phyloP scores from a whole-genome alignment of 768 basidiomycete species.

The Piloderma croceum region DNA sequence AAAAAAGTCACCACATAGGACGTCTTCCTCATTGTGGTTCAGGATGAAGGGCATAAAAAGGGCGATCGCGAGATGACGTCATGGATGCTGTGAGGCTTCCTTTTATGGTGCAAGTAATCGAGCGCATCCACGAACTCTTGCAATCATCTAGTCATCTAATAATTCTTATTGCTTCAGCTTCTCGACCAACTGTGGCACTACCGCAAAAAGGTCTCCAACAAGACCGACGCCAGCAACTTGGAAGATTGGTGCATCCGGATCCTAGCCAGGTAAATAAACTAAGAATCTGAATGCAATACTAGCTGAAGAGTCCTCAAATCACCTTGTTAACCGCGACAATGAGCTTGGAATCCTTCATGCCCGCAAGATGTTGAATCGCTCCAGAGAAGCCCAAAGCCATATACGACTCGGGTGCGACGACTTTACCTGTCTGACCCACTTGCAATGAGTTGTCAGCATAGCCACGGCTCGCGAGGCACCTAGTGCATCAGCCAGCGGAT shows the following conservation, averaged over 20 bases:
- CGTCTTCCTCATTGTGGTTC: constrained; percentile 52
- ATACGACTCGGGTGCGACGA: constrained; percentile 95
- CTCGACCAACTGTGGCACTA: constrained; percentile 83
- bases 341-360: constrained; percentile 98
- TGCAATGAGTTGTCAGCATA: constrained; percentile 97
- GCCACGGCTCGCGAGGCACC: constrained; percentile 97
- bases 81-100: too few relatives aligned
- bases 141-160: too few relatives aligned
- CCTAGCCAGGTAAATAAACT: constrained; percentile 47
- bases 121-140: too few relatives aligned
- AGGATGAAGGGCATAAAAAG: neutral
- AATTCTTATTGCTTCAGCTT: constrained; percentile 70
- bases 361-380: constrained; percentile 97
- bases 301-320: constrained; percentile 10
- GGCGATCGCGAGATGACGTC: too few relatives aligned
- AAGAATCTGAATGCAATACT: constrained; percentile 8
- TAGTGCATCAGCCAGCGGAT: constrained; percentile 88
- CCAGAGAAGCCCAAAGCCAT: constrained; percentile 96
- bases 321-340: constrained; percentile 99
- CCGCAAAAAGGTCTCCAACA: constrained; percentile 89
- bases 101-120: too few relatives aligned
- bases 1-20: constrained; percentile 64
- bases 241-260: constrained; percentile 97
- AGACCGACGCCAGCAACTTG: constrained; percentile 95
- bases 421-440: constrained; percentile 99